These are phyloP conservation scores for Vicia faba DNA, from an alignment of 306 rosid species.

Conservation along the genomic window DNA sequence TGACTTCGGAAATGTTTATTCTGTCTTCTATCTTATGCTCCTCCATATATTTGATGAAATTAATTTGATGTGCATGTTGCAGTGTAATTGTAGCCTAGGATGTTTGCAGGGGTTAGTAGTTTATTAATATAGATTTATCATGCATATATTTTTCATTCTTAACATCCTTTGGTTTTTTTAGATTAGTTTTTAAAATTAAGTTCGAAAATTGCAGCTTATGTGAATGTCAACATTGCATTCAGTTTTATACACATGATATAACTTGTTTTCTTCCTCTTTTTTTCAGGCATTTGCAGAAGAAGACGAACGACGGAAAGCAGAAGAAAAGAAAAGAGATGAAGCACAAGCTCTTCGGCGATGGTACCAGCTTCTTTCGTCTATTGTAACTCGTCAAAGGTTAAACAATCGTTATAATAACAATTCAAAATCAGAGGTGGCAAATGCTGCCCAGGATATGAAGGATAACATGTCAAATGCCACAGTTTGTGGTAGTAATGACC, in stretches of 20 bases:
- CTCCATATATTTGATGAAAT: constrained; percentile 16
- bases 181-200: constrained; percentile 16
- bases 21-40: constrained; percentile 16
- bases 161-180: constrained; percentile 18
- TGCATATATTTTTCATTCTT: constrained; percentile 9
- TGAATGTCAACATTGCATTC: constrained; percentile 4
- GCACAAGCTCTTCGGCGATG: constrained; percentile 69
- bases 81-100: not conserved
- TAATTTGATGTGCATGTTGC: not conserved
- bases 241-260: not conserved
- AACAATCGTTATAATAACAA: constrained; percentile 58
- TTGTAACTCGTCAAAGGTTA: constrained; percentile 83
- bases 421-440: constrained; percentile 41
- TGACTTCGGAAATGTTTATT: constrained; percentile 29
- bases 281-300: constrained; percentile 78
- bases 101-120: no score
- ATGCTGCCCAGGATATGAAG: constrained; percentile 30
- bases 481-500: constrained; percentile 37
- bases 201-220: constrained; percentile 21
- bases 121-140: constrained; percentile 12
- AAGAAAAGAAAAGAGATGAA: constrained; percentile 76
- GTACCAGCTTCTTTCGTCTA: constrained; percentile 93
- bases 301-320: constrained; percentile 64
- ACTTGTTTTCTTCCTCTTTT: constrained; percentile 22
- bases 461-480: constrained; percentile 36